Evolutionary conservation across 108 stramenopile genomes (phyloP).

Genomic region (Cyclostephanos tholiformis): DNA sequence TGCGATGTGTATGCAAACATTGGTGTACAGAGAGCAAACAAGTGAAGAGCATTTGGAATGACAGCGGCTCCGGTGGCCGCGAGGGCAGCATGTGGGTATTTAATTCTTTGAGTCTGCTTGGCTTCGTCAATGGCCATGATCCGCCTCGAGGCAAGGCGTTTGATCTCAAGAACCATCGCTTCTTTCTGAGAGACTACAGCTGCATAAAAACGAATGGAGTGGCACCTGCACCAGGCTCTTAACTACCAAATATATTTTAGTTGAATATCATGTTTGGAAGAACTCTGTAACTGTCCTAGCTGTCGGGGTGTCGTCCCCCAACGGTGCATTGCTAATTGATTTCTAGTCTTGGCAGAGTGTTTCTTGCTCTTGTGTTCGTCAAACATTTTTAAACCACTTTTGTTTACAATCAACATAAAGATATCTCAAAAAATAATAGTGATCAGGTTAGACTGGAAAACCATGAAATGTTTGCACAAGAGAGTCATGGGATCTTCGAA

Average conservation of each 20-base stretch:
- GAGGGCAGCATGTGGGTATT: constrained; percentile 91
- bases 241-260: neutral
- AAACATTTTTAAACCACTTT: no score
- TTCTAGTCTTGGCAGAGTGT: no score
- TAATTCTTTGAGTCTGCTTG: constrained; percentile 81
- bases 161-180: constrained; percentile 83
- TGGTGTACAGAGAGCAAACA: constrained; percentile 86
- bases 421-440: no score
- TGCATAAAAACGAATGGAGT: constrained; percentile 61
- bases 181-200: constrained; percentile 86
- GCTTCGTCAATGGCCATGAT: constrained; percentile 89
- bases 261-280: no score
- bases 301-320: no score
- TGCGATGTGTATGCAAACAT: constrained; percentile 91
- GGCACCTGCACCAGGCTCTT: constrained; percentile 31
- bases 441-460: no score
- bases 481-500: no score
- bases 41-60: constrained; percentile 86
- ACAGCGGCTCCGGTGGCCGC: constrained; percentile 89
- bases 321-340: no score
- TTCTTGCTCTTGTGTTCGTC: no score
- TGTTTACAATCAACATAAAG: no score
- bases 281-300: no score
- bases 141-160: constrained; percentile 77
- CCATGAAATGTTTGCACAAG: no score